These are phyloP conservation scores for Paecilomyces dactylethromorphus DNA, from an alignment of 2,329 filamentous ascomycete genomes.

Conservation along the genomic window DNA sequence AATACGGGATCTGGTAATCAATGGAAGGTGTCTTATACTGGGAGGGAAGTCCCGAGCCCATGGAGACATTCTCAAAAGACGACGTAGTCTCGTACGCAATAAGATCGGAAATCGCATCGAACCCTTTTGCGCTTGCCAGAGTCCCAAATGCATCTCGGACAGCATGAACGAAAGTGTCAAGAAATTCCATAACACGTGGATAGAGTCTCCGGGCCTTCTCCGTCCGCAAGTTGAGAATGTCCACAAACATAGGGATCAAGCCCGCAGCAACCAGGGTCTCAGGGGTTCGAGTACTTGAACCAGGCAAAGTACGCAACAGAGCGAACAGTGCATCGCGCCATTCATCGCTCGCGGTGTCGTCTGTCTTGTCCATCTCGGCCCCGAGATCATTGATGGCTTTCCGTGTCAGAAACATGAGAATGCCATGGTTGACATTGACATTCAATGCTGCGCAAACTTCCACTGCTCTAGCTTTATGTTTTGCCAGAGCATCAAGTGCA, in stretches of 20 bases:
- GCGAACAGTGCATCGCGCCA: constrained; percentile 89
- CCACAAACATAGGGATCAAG: constrained; percentile 81
- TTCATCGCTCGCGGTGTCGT: constrained; percentile 66
- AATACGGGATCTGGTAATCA: constrained; percentile 90
- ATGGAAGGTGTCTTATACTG: constrained; percentile 73
- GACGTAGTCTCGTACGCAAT: constrained; percentile 71
- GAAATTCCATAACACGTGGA: constrained; percentile 74
- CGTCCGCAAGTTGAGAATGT: constrained; percentile 79
- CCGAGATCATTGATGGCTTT: constrained; percentile 83
- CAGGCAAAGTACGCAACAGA: constrained; percentile 75
- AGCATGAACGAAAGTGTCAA: constrained; percentile 81
- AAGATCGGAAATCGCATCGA: constrained; percentile 85
- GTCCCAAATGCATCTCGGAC: constrained; percentile 78
- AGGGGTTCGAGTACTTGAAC: constrained; percentile 63
- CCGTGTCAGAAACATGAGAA: constrained; percentile 85
- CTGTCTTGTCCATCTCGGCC: constrained; percentile 49
- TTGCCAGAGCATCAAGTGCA: constrained; percentile 77
- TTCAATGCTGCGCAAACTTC: constrained; percentile 89
- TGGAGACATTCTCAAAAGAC: constrained; percentile 59
- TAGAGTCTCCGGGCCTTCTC: constrained; percentile 75
- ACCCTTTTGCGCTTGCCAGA: constrained; percentile 72
- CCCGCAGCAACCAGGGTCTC: constrained; percentile 83
- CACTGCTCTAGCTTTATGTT: constrained; percentile 65
- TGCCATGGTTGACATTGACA: constrained; percentile 91
- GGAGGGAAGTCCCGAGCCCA: constrained; percentile 64